Base-by-base conservation (phyloP, 768 basidiomycete genomes). In the Trametes punicea region DNA sequence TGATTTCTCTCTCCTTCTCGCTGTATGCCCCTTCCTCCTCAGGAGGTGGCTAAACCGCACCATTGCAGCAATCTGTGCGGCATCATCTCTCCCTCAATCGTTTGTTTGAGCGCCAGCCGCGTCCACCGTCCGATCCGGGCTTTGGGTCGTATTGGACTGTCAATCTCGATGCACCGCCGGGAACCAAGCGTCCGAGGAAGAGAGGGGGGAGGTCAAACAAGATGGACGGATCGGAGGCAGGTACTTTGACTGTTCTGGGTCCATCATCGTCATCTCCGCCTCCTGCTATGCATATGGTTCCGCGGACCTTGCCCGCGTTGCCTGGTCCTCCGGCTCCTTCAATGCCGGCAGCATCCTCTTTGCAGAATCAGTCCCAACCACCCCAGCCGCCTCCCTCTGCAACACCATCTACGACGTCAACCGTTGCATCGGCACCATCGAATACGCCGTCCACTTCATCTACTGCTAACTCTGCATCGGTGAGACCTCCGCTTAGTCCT, bases 101-200 rank as follows among this genome's bases (percentile, higher is more conserved):
- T 31, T 72, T 92, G 4, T 92, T 92, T 64, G 90, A 92, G 68
- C 80, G 88, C 46, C 87, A 90, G 63, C 85, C 87, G 18, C 80
- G 90, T 46, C 90, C 90, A 7, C 86, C 87, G 9, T 88, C 88
- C 27, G 89, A 91, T 68, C 90, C 90, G 11, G 90, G 90, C 15
- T 90, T 90, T 67, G 90, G 90, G 20, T 91, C 89, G 10, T 91
- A 92, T 66, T 92, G 90, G 90, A 90, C 89, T 31, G 90, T 92
- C n/a, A 91, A 91, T 69, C 76, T 91, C 20, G 69, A 81, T 45
- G 90, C 90, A n/a, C 88, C 89, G 11, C 89, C 89, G 2, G 90
- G 90, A 20, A 91, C 89, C 1, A 92, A 92, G 71, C 82, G 90
- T 55, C 90, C 90, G 39, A 81, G 90, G 20, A 92, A 91, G 67